phyloP scores from a whole-genome alignment of 2,329 filamentous ascomycete species.

The Neofusicoccum kwambonambiense region DNA sequence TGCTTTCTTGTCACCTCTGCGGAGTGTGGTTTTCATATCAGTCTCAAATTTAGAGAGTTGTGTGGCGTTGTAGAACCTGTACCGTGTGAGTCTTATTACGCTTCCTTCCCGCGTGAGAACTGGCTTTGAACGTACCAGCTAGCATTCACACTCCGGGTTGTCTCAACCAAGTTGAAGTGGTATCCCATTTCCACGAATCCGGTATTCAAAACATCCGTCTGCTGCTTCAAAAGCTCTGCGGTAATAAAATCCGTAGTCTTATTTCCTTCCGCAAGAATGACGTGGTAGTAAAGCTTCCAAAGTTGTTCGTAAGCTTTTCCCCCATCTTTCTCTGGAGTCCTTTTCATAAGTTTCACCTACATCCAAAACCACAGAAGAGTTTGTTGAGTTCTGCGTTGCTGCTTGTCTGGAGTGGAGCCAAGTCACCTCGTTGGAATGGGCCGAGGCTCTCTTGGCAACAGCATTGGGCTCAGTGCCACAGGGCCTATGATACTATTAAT shows the following conservation, averaged over 20 bases:
- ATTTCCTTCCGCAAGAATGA: neutral
- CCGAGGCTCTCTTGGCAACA: neutral
- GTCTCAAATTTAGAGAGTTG: constrained; percentile 27
- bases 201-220: constrained; percentile 48
- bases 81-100: neutral
- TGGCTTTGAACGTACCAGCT: constrained; percentile 34
- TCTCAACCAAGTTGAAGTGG: constrained; percentile 46
- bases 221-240: constrained; percentile 28
- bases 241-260: neutral
- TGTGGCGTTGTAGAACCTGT: neutral
- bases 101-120: neutral
- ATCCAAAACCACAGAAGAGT: neutral
- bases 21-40: constrained; percentile 47
- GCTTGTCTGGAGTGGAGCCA: neutral
- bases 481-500: neutral
- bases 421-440: too few relatives aligned
- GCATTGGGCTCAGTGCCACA: neutral
- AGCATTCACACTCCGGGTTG: constrained; percentile 48
- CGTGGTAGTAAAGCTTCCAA: neutral
- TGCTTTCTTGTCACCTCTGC: constrained; percentile 44
- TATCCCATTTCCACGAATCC: constrained; percentile 47
- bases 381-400: neutral
- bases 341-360: neutral
- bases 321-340: too few relatives aligned
- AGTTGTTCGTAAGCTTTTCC: too few relatives aligned